These are phyloP conservation scores for Nevesoporus exiguus DNA, from an alignment of 768 basidiomycete genomes.

Conservation along the genomic window DNA sequence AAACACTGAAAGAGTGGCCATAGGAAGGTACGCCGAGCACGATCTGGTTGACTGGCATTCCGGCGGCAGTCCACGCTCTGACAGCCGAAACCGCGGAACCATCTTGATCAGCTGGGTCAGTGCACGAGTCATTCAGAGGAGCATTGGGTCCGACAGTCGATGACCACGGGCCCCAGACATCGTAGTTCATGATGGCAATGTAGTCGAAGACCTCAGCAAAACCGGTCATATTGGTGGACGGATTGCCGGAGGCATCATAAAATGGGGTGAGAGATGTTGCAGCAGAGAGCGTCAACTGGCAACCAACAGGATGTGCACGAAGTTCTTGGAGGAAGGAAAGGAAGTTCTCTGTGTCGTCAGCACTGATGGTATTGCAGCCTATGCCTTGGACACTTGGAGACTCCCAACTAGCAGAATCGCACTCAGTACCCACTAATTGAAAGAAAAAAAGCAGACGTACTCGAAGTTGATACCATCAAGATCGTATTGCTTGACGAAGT, in stretches of 20 bases:
- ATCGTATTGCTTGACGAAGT: constrained; percentile 44
- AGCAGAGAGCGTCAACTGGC: constrained; percentile 64
- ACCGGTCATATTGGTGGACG: constrained; percentile 62
- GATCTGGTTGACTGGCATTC: constrained; percentile 66
- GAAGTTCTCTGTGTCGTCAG: constrained; percentile 70
- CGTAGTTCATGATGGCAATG: constrained; percentile 65
- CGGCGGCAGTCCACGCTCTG: constrained; percentile 67
- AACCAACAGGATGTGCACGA: constrained; percentile 47
- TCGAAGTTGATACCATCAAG: constrained; percentile 52
- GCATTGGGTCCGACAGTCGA: constrained; percentile 71
- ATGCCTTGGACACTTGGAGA: constrained; percentile 68
- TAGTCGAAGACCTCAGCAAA: constrained; percentile 71
- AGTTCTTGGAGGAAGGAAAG: constrained; percentile 71
- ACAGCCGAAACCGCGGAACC: constrained; percentile 79
- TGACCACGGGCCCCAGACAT: constrained; percentile 53
- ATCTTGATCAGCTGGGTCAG: constrained; percentile 47
- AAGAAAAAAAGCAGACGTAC: constrained; percentile 13
- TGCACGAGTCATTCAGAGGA: constrained; percentile 75
- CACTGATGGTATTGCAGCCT: constrained; percentile 59
- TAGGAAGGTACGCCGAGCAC: constrained; percentile 81
- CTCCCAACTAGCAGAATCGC: constrained; percentile 67
- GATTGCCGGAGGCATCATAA: constrained; percentile 51
- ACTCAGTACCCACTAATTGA: neutral
- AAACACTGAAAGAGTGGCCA: constrained; percentile 66
- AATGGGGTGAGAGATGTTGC: constrained; percentile 70